These are phyloP conservation scores for Micractinium conductrix DNA, from an alignment of 139 green algal species.

Conservation along the genomic window DNA sequence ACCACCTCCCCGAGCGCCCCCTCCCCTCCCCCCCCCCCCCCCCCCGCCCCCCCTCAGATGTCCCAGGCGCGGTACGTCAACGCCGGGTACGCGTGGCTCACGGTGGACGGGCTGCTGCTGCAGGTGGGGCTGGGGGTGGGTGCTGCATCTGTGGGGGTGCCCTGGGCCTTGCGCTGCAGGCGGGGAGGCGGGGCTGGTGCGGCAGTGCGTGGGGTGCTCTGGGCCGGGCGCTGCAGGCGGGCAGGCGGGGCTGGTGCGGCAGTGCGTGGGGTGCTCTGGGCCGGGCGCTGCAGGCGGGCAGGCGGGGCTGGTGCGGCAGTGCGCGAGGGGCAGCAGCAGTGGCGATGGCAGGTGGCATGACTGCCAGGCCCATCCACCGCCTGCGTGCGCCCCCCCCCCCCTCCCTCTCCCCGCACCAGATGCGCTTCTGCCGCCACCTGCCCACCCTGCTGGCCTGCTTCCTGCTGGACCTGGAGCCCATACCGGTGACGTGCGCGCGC, in stretches of 20 bases:
- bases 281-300: too few relatives aligned
- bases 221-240: too few relatives aligned
- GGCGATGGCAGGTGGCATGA: too few relatives aligned
- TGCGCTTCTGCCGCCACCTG: slow-evolving; percentile 24
- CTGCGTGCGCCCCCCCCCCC: neutral
- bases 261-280: neutral
- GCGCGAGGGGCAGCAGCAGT: too few relatives aligned
- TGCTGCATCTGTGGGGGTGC: neutral
- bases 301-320: too few relatives aligned
- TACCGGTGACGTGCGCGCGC: neutral
- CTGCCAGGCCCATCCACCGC: too few relatives aligned
- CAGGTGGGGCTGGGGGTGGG: neutral
- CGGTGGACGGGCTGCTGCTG: slow-evolving; percentile 9
- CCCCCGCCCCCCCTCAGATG: neutral
- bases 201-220: too few relatives aligned
- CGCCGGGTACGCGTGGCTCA: neutral
- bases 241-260: neutral
- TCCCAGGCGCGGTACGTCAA: neutral
- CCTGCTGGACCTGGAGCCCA: slow-evolving; percentile 1
- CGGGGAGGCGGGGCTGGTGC: too few relatives aligned
- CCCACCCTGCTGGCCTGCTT: slow-evolving; percentile 17
- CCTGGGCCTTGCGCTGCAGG: neutral
- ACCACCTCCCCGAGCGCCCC: too few relatives aligned
- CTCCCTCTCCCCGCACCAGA: neutral
- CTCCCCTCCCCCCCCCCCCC: too few relatives aligned